Evolutionary conservation across 2,329 filamentous ascomycete genomes (phyloP), one percentile per base, ranked within the genome.

Genomic region (Knoxdaviesia proteae): DNA sequence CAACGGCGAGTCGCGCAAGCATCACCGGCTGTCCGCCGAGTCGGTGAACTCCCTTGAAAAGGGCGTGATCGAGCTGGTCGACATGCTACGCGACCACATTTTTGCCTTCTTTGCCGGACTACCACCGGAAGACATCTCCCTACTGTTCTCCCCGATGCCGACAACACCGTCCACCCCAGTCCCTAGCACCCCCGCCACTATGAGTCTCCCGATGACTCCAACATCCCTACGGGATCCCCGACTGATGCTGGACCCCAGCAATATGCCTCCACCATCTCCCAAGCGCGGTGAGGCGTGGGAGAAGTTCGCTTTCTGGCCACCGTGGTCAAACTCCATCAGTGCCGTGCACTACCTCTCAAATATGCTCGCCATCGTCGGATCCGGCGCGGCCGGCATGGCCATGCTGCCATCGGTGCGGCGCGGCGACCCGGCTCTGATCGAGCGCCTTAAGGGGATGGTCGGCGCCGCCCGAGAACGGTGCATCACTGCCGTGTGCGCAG

Each of bases 291-390:
- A 94, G 51, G 64, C 78, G 0, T 96, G 86, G 84, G 90, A 96
- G 54, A 80, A 88, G 61, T 75, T 90, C 57, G 88, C 87, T 0
- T 98, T 96, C 58, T 96, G 88, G 87, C 87, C 88, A 4, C 90
- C 88, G 0, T 80, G 82, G 61, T 82, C 86, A 2, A 96, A 94
- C 54, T 87, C 87, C 0, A 64, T 96, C 30, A 92, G 86, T 45
- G 88, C 83, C n/a, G 83, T 88, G 2, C 75, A 93, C 56, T 94
- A 93, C 53, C 68, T 98, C 5, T 77, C 81, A 41, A 84, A 81
- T 55, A 79, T 90, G 55, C 65, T 96, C 29, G 68, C 77, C 0
- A 65, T 94, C 3, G 74, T 98, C 4, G 86, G 88, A n/a, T 80
- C 80, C 2, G 87, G 82, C 3, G 83, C 84, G 1, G 81, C 80